These are phyloP conservation scores for Amoebophrya sp. DNA, from an alignment of 169 alveolate species.

Conservation along the genomic window DNA sequence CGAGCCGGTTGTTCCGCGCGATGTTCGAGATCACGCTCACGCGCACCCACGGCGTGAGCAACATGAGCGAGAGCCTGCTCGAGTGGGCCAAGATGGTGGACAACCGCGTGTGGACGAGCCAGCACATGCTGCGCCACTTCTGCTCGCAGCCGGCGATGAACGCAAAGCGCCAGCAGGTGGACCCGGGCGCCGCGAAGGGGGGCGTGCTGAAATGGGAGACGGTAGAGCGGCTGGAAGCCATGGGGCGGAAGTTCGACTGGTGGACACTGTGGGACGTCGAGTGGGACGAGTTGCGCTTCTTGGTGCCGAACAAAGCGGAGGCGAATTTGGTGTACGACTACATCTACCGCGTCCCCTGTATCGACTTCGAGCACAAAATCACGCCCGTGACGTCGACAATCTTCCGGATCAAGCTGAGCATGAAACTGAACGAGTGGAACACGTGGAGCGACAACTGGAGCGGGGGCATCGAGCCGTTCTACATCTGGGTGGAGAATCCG, in stretches of 20 bases:
- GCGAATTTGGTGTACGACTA: background rate
- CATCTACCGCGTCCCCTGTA: conserved; percentile 10
- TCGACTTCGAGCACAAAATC: conserved; percentile 14
- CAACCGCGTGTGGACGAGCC: conserved; percentile 14
- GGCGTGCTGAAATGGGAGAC: background rate
- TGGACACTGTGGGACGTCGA: background rate
- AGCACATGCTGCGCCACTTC: conserved; percentile 34
- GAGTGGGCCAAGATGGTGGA: conserved; percentile 32
- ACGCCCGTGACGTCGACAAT: conserved; percentile 32
- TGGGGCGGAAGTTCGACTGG: too few relatives aligned
- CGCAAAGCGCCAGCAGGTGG: background rate
- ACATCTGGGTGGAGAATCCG: conserved; percentile 35
- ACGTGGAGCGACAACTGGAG: conserved; percentile 27
- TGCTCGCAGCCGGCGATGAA: conserved; percentile 29
- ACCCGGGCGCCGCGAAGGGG: background rate
- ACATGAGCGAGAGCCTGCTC: conserved; percentile 28
- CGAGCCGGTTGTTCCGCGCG: conserved; percentile 27
- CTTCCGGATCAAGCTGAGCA: conserved; percentile 24
- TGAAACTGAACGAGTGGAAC: conserved; percentile 18
- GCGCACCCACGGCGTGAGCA: conserved; percentile 22
- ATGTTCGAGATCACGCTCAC: conserved; percentile 27
- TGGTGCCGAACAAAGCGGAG: background rate
- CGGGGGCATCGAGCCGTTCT: conserved; percentile 32
- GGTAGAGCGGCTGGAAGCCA: background rate
- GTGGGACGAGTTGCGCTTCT: conserved; percentile 5